Conservation (phyloP, 129 eudicot genomes). For the Pseudognaphalium luteoalbum region DNA sequence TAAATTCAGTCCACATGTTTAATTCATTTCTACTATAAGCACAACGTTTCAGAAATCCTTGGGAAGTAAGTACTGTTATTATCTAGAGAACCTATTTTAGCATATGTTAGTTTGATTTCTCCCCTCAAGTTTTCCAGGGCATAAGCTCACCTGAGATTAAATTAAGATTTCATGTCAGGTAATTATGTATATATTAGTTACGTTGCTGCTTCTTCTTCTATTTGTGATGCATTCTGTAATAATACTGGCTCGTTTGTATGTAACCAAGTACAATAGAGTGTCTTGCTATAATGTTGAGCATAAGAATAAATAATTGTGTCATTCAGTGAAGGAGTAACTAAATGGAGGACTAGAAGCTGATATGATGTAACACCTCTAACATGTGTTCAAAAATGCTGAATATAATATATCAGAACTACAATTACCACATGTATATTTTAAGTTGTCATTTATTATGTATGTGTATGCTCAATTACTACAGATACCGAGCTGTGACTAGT, state of each 20-base stretch:
- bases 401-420: background rate
- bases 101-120: background rate
- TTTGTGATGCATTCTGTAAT: background rate
- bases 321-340: background rate
- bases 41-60: background rate
- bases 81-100: background rate
- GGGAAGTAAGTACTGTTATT: background rate
- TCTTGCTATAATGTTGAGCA: background rate
- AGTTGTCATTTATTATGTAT: background rate
- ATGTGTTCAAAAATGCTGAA: background rate
- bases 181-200: background rate
- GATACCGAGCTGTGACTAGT: conserved; percentile 89
- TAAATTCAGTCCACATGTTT: background rate
- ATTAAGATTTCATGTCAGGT: background rate
- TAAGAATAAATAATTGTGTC: background rate
- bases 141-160: background rate
- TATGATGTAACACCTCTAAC: background rate
- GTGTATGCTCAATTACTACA: conserved; percentile 22
- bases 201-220: background rate
- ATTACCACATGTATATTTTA: background rate
- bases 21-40: background rate
- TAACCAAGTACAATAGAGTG: background rate
- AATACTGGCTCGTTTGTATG: background rate
- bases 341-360: background rate
- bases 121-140: background rate